Base-by-base conservation (phyloP, 352 stramenopile genomes). In the Phytopythium boreale region DNA sequence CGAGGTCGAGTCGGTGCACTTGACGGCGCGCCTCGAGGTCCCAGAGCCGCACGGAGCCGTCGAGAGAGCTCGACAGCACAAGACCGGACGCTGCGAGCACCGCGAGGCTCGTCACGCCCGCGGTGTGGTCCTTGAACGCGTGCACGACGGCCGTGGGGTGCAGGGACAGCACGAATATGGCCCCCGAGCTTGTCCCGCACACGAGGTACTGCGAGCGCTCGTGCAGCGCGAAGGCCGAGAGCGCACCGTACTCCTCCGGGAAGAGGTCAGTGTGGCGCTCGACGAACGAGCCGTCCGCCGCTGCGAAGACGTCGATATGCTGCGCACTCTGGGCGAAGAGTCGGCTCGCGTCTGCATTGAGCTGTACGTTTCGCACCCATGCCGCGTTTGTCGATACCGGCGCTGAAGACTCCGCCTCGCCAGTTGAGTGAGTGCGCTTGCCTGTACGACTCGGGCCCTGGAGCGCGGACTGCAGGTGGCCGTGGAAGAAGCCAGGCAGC, bases 101-200 rank as follows among this genome's bases (percentile, higher is more conserved):
- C 0, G 68, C 75, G 4, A 92, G 62, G 17, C 75, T 76, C 29
- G 84, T 89, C 31, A 92, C 66, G 10, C 65, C 63, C 52, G 79
- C 72, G 2, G 81, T 89, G 62, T 92, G 84, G 39, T 92, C 79
- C 50, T 88, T 88, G 57, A 92, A 92, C 20, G 84, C 46, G 53
- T 88, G 78, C 20, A 90, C 70, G 24, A 87, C 63, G 2, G 81
- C 78, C 20, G 76, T 76, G 22, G 84, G 84, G 31, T 87, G 70
- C 31, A 82, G 68, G 27, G 84, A 88, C 22, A 89, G 66, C 34
- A 89, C 70, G 36, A 80, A 74, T 36, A 92, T 81, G 50, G 50
- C 73, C 12, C 84, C 84, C 39, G 76, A 77, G 61, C 77, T 78
- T 58, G 72, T 88, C 44, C 84, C 80, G 39, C 75, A 88, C 8